Conservation (phyloP, 2,329 filamentous ascomycete genomes). For the Talaromyces verruculosus region DNA sequence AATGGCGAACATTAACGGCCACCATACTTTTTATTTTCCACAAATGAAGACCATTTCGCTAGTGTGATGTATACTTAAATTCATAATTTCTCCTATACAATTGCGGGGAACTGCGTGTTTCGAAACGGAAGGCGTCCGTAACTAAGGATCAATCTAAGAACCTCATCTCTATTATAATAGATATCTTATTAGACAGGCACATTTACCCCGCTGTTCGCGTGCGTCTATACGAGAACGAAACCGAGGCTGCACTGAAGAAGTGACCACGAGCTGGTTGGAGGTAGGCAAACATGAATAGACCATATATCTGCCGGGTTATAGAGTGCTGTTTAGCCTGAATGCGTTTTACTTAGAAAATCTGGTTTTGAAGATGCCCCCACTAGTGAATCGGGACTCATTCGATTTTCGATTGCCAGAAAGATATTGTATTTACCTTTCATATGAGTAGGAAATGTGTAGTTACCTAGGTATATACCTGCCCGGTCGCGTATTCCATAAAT, state of each 20-base stretch:
- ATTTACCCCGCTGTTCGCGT: background rate
- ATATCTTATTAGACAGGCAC: background rate
- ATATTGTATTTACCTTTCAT: no score
- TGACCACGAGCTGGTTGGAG: background rate
- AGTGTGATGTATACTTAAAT: background rate
- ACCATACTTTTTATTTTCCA: background rate
- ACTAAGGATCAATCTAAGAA: background rate
- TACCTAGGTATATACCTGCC: no score
- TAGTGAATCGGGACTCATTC: no score
- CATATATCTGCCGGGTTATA: background rate
- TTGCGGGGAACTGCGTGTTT: background rate
- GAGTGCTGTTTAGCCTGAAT: background rate
- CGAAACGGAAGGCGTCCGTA: background rate
- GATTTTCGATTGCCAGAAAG: no score
- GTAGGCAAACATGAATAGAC: no score
- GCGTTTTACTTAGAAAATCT: no score
- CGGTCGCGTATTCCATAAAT: no score
- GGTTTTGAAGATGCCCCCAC: no score
- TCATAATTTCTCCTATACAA: background rate
- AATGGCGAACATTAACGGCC: background rate
- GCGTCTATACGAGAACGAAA: background rate
- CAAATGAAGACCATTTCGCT: background rate
- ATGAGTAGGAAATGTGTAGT: no score
- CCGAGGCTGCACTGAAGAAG: background rate
- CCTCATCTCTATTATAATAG: background rate